Evolutionary conservation across 139 green algal species (phyloP).

Genomic region (Astrephomene gubernaculifera): DNA sequence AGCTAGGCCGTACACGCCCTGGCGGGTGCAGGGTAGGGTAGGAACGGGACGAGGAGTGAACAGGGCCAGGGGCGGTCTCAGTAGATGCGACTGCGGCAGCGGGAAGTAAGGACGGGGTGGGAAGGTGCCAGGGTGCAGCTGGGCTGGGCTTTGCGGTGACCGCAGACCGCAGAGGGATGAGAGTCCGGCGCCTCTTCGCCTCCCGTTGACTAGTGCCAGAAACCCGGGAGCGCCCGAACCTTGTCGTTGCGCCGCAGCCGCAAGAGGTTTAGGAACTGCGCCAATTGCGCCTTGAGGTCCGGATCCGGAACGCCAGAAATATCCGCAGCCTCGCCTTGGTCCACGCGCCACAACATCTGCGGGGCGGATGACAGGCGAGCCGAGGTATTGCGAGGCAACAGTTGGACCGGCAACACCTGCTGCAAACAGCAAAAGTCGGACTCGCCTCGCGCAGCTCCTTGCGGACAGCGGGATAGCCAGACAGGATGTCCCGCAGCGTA

Average conservation of each 20-base stretch:
- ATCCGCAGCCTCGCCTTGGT: constrained; percentile 47
- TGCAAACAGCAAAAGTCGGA: background rate
- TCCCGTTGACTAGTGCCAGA: too few species aligned
- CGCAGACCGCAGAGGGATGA: background rate
- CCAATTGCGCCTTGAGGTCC: constrained; percentile 37
- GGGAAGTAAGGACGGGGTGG: too few species aligned
- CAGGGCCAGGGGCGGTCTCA: too few species aligned
- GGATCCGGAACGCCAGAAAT: constrained; percentile 47
- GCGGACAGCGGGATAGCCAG: constrained; percentile 22
- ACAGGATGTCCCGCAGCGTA: constrained; percentile 40
- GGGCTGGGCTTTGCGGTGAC: background rate
- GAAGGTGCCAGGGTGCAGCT: too few species aligned
- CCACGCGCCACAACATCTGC: constrained; percentile 54
- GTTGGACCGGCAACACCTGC: background rate
- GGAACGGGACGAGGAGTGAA: background rate
- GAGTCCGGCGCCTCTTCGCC: too few species aligned
- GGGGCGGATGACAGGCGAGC: too few species aligned
- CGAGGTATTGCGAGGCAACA: background rate
- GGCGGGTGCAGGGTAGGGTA: background rate
- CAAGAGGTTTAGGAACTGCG: constrained; percentile 38
- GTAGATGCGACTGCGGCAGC: background rate
- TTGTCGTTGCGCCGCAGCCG: constrained; percentile 40
- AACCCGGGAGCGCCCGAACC: too few species aligned
- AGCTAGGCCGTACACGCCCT: constrained; percentile 40
- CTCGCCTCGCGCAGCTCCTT: constrained; percentile 56